Conservation (phyloP, 495 filamentous ascomycete species). For the Lentithecium fluviatile region DNA sequence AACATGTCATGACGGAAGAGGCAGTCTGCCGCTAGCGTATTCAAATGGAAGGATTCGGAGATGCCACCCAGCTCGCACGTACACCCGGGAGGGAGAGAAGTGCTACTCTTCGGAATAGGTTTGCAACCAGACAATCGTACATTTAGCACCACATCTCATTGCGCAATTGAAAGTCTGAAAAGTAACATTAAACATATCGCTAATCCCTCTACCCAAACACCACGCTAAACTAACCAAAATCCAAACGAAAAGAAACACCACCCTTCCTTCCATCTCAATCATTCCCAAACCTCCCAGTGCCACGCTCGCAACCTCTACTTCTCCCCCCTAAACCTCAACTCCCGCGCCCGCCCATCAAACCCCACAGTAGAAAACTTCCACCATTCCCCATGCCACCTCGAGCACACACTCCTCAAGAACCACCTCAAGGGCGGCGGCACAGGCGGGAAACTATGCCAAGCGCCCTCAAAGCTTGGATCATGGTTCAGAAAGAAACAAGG, state of each 20-base stretch:
- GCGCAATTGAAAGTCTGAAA: no score
- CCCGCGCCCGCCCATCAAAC: constrained; percentile 21
- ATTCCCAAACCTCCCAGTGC: no score
- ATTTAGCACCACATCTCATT: no score
- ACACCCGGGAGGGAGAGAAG: no score
- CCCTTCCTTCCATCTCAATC: not conserved
- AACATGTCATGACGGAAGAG: no score
- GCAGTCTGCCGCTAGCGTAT: no score
- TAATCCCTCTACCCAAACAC: not conserved
- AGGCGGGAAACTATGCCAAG: constrained; percentile 23
- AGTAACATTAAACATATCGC: no score
- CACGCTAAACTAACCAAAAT: not conserved
- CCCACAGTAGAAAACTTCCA: constrained; percentile 29
- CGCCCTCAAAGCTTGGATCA: constrained; percentile 25
- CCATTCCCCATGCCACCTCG: constrained; percentile 17
- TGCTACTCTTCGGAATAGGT: no score
- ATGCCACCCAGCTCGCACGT: no score
- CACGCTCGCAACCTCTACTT: no score
- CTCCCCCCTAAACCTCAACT: constrained; percentile 11
- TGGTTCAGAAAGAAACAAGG: constrained; percentile 29
- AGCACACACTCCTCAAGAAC: constrained; percentile 6
- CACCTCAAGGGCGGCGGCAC: constrained; percentile 5
- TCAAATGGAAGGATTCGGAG: no score
- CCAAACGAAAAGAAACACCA: not conserved
- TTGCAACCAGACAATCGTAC: no score